A percentile compares a stretch with the other conserved stretches of the same genome.
Evolutionary conservation across 2,329 filamentous ascomycete genomes (phyloP).

Genomic region (Claviceps africana): DNA sequence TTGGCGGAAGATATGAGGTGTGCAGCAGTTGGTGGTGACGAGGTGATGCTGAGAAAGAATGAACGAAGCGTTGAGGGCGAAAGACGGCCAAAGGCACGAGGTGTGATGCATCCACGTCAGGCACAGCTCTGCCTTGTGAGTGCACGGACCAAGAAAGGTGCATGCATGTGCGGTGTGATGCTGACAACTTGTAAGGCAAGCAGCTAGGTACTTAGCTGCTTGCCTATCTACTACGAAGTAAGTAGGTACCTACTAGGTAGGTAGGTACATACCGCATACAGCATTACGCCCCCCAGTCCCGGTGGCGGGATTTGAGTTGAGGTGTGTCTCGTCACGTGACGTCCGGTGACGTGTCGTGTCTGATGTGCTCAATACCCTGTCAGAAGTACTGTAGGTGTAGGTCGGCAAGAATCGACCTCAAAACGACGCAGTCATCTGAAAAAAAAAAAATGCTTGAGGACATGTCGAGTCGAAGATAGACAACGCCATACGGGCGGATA

Average conservation of each 20-base stretch:
- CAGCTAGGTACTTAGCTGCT: too few species aligned
- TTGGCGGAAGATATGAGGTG: neutral
- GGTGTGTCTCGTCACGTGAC: constrained; percentile 1
- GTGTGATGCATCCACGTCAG: constrained; percentile 29
- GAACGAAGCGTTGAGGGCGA: neutral
- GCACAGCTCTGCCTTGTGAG: constrained; percentile 24
- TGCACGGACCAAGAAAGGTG: constrained; percentile 4
- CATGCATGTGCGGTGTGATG: neutral
- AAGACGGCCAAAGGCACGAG: constrained; percentile 10
- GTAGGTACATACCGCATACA: neutral
- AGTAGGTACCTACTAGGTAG: too few species aligned
- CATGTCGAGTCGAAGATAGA: too few species aligned
- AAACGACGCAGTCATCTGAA: too few species aligned
- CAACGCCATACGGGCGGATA: neutral
- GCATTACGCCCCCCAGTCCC: neutral
- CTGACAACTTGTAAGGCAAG: neutral
- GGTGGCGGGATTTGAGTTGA: too few species aligned
- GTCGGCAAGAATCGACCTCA: neutral
- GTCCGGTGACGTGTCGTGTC: neutral
- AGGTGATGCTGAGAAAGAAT: neutral
- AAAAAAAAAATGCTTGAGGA: too few species aligned
- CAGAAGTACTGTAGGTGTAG: neutral
- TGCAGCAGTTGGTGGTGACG: neutral
- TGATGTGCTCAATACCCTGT: neutral
- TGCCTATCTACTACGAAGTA: too few species aligned